These are phyloP conservation scores for Nothopassalora personata DNA, from an alignment of 2,329 filamentous ascomycete species.

Conservation along the genomic window DNA sequence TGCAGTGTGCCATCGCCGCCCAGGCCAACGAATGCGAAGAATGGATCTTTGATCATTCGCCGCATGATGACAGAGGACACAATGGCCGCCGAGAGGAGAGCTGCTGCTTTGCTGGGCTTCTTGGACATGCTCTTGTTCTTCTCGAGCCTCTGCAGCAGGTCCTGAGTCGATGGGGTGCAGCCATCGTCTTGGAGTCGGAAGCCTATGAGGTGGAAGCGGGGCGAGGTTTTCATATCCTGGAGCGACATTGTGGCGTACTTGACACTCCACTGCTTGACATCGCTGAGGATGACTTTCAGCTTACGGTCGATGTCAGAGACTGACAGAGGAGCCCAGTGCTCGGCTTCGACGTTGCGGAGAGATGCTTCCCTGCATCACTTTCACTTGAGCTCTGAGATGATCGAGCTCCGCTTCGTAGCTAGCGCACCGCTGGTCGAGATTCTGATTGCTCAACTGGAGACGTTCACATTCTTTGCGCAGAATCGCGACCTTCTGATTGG, in stretches of 20 bases:
- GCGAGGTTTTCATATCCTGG: constrained; percentile 3
- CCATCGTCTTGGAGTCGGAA: neutral
- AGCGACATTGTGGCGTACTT: neutral
- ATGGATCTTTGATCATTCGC: constrained; percentile 5
- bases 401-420: neutral
- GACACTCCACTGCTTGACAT: constrained; percentile 4
- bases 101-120: constrained; percentile 5
- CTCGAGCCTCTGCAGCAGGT: neutral
- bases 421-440: neutral
- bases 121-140: neutral
- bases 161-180: neutral
- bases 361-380: constrained; percentile 1
- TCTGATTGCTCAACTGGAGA: neutral
- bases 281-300: neutral
- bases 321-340: constrained; percentile 3
- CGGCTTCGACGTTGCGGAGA: constrained; percentile 6
- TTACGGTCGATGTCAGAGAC: constrained; percentile 2
- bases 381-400: neutral
- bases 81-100: constrained; percentile 5
- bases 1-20: neutral
- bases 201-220: neutral
- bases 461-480: neutral
- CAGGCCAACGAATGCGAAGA: constrained; percentile 9
- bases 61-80: constrained; percentile 5
- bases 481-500: neutral